Percentiles rank a stretch among this genome's conserved stretches.
These are phyloP conservation scores for Mollisiaceae sp. DNA, from an alignment of 2,329 filamentous ascomycete species.

Conservation along the genomic window DNA sequence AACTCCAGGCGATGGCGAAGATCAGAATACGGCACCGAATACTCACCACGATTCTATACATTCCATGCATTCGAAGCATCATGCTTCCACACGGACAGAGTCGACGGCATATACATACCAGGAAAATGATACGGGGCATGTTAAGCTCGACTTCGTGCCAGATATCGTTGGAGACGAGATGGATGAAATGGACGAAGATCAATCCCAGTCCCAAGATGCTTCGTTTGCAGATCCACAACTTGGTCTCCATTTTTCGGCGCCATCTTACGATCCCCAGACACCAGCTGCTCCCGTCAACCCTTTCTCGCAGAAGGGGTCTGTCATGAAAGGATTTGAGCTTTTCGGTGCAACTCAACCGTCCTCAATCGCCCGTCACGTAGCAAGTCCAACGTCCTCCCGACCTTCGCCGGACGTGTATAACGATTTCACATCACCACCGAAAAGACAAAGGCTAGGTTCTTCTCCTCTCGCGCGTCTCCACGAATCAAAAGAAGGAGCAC, in stretches of 20 bases:
- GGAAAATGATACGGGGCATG: constrained; percentile 38
- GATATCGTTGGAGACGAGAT: constrained; percentile 13
- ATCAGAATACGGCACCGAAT: not conserved
- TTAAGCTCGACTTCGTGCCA: constrained; percentile 30
- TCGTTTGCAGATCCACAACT: constrained; percentile 23
- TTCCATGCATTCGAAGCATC: constrained; percentile 14
- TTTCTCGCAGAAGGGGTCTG: constrained; percentile 39
- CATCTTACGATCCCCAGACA: constrained; percentile 36
- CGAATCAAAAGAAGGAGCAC: not conserved
- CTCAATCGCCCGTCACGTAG: constrained; percentile 32
- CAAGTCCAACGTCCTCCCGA: constrained; percentile 38
- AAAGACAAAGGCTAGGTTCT: constrained; percentile 21
- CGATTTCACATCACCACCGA: constrained; percentile 32
- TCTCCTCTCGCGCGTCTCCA: constrained; percentile 34
- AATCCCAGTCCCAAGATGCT: constrained; percentile 32
- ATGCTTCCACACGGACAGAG: constrained; percentile 32
- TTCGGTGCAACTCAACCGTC: constrained; percentile 42
- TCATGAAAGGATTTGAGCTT: constrained; percentile 38
- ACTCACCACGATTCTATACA: constrained; percentile 9
- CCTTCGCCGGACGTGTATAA: constrained; percentile 40
- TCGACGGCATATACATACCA: constrained; percentile 38
- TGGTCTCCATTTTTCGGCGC: not conserved
- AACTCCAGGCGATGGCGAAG: constrained; percentile 13
- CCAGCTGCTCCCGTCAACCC: constrained; percentile 40
- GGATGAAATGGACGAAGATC: constrained; percentile 20